Base-by-base conservation (phyloP, 2,329 filamentous ascomycete species). In the Aspergillus sojae region DNA sequence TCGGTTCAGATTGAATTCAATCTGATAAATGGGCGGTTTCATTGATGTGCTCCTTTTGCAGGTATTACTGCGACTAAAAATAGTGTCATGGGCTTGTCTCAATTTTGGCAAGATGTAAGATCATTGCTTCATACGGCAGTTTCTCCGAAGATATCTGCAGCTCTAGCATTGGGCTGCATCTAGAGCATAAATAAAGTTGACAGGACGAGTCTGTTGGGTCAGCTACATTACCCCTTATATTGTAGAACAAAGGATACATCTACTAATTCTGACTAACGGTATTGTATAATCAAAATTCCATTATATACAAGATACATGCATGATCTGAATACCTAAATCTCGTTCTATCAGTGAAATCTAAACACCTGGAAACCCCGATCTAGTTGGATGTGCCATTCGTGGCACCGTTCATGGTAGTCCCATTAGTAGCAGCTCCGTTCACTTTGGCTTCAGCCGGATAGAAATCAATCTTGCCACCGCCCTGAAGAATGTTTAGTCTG, bases 401-500 rank as follows among this genome's bases (percentile, higher is more conserved):
- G 26, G 16, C 39, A 41, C n/a, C 32, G 12, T 55, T 48, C 19
- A 9, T 46, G 43, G 43, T 11, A 6, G 43, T 46, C 23, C 43
- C 43, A 6, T 36, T 16, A 6, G 39, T 41, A n/a, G 50, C 11
- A 14, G 50, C 21, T 53, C 50, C 50, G 50, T 41, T 70, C 32
- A 65, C 63, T 59, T 67, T 62, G n/a, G 64, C 56, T 34, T 64
- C 60, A 11, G 64, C 36, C 53, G 85, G 84, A 72, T 96, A 95
- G 77, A 92, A 94, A 41, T 91, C 81, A 50, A 94, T 79, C 72
- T 84, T 84, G 1, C 93, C 94, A 12, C 83, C 88, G 0, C 83
- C 79, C 64, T 86, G 81, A 53, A 98, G 83, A 64, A 95, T 81
- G 1, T 93, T 92, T 14, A 84, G 85, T 64, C 95, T 87, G 77